phyloP scores from a whole-genome alignment of 2,329 filamentous ascomycete species.

The Aspergillus vadensis region DNA sequence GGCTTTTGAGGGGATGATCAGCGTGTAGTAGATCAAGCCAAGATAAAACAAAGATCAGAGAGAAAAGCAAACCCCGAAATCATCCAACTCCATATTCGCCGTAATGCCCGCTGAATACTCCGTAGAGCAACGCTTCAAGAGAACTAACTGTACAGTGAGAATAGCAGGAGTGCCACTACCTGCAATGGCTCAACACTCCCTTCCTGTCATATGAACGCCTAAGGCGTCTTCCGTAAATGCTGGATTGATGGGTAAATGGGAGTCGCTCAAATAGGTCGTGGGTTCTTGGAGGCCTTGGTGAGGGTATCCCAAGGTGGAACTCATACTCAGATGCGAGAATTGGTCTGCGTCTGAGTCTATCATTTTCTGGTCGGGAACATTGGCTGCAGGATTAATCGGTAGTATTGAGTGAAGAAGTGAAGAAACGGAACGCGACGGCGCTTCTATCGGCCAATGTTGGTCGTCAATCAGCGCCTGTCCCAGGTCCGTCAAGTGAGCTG shows the following conservation, averaged over 20 bases:
- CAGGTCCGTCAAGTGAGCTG: constrained; percentile 13
- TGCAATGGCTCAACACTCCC: neutral
- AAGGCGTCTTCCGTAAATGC: constrained; percentile 23
- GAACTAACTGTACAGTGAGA: constrained; percentile 27
- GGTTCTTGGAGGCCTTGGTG: constrained; percentile 12
- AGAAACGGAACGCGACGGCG: constrained; percentile 17
- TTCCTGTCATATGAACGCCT: constrained; percentile 16
- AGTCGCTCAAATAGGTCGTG: constrained; percentile 25
- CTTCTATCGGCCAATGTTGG: constrained; percentile 17
- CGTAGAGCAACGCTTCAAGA: constrained; percentile 17
- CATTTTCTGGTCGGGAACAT: constrained; percentile 10
- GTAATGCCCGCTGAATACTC: constrained; percentile 16
- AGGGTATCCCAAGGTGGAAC: constrained; percentile 16
- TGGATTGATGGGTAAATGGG: constrained; percentile 34
- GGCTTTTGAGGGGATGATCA: neutral
- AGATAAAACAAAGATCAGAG: constrained; percentile 18
- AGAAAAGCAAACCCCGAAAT: constrained; percentile 14
- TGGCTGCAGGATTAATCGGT: constrained; percentile 35
- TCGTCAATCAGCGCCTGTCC: constrained; percentile 19
- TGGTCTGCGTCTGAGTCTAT: constrained; percentile 9
- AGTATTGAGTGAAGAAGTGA: constrained; percentile 35
- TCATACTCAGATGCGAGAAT: constrained; percentile 14
- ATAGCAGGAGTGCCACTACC: constrained; percentile 25
- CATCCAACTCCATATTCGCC: constrained; percentile 31
- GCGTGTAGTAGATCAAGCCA: neutral